Evolutionary conservation across 192 early-diverging fungal species (phyloP), one percentile per base, ranked within the genome.

Genomic region (Allomyces macrogynus): DNA sequence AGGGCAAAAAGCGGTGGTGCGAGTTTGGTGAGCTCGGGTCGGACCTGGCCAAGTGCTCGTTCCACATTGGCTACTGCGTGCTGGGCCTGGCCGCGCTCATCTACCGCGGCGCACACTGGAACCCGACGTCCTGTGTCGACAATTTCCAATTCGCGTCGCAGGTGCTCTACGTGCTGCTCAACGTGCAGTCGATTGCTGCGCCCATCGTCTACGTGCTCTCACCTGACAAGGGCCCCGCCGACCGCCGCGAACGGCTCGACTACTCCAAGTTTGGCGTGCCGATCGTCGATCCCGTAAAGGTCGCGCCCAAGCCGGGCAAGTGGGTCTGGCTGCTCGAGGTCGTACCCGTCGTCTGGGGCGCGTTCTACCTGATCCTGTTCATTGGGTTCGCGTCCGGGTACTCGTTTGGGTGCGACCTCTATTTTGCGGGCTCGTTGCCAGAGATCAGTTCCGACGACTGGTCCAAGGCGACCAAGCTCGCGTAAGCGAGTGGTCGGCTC

Each of bases 311-410:
- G 14, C 20, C 64, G 14, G 27, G 64, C 64, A 32, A 40, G 20
- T 64, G 26, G 23, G 40, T 64, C 64, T 64, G 23, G 24, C 26
- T 64, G 14, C 64, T 64, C 11, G 64, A 64, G 9, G 20, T 64
- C 43, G 43, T 64, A 4, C 64, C 64, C 12, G 43, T 16, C 43
- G 32, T 57, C 12, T 57, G 49, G 49, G 49, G 16, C 16, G 12
- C 20, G 20, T 57, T 57, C 20, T 57, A 57, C 49, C 16, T 57
- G 49, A 5, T 57, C 5, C 20, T n/a, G 12, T 57, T 57, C 20
- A 57, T 57, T 57, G 12, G 49, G 12, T 57, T 57, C 49, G 16
- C 12, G 49, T 57, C 32, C 5, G 32, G 32, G 5, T 40, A 40
- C 32, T 40, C 32, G 32, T 40, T 40, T 8, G 32, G 32, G 32